Conservation (phyloP, 2,329 filamentous ascomycete genomes). For the Geoglossum cookeanum region DNA sequence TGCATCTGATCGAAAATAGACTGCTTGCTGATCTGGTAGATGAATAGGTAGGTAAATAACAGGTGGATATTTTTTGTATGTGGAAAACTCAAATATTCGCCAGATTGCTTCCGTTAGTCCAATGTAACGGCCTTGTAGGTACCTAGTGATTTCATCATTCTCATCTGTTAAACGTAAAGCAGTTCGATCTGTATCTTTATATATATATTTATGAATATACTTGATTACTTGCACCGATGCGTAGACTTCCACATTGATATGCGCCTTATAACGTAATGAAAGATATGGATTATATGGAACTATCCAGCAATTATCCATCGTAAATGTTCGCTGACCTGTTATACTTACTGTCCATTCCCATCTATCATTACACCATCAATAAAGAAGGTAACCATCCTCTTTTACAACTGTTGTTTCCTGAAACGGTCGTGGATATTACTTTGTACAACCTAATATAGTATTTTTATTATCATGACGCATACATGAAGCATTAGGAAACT, state of each 20-base stretch:
- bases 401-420: not conserved
- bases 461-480: no score
- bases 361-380: not conserved
- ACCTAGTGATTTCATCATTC: not conserved
- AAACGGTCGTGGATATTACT: not conserved
- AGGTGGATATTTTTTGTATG: no score
- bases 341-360: not conserved
- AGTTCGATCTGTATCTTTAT: not conserved
- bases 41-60: not conserved
- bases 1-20: not conserved
- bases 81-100: no score
- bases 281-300: constrained; percentile 1
- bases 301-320: no score
- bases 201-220: no score
- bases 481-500: not conserved
- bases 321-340: not conserved
- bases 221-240: no score
- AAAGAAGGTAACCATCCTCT: not conserved
- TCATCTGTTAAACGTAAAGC: not conserved
- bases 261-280: not conserved
- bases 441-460: not conserved
- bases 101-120: not conserved
- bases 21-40: not conserved
- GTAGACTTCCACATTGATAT: not conserved
- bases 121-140: constrained; percentile 1